These are phyloP conservation scores for Eruca vesicaria DNA, from an alignment of 441 rosid species.

Conservation along the genomic window DNA sequence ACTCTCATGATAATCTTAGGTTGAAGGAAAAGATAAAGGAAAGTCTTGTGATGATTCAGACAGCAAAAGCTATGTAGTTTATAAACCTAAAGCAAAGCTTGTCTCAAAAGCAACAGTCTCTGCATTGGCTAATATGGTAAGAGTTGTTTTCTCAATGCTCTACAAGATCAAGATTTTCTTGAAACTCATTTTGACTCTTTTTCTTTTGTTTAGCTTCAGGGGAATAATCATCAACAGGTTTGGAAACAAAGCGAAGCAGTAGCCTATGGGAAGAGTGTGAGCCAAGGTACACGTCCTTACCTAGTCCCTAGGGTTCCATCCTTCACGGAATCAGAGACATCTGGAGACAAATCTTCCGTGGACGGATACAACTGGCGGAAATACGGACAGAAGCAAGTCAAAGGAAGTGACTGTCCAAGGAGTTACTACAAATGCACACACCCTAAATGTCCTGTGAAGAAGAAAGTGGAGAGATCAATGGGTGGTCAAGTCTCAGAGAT, in stretches of 20 bases:
- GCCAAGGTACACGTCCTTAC: slow-evolving; percentile 40
- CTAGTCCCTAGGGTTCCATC: slow-evolving; percentile 31
- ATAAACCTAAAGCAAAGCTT: slow-evolving; percentile 85
- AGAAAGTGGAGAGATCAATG: slow-evolving; percentile 87
- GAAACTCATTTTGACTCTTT: neutral
- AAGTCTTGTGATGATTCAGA: slow-evolving; percentile 45
- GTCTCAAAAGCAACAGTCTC: slow-evolving; percentile 76
- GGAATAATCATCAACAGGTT: slow-evolving; percentile 41
- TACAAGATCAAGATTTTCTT: neutral
- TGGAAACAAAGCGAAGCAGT: slow-evolving; percentile 36
- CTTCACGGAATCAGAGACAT: slow-evolving; percentile 41
- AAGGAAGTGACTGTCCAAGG: slow-evolving; percentile 93
- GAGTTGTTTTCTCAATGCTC: slow-evolving; percentile 29
- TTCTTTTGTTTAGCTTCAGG: slow-evolving; percentile 39
- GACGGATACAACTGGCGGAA: slow-evolving; percentile 99
- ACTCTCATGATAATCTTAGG: too few species aligned
- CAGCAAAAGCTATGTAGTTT: slow-evolving; percentile 47
- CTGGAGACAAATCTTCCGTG: slow-evolving; percentile 62
- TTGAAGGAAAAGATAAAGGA: slow-evolving; percentile 26
- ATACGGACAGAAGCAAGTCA: slow-evolving; percentile 96
- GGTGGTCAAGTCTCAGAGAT: slow-evolving; percentile 88
- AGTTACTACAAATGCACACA: slow-evolving; percentile 95
- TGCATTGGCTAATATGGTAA: slow-evolving; percentile 76
- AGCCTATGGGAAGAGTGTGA: slow-evolving; percentile 26
- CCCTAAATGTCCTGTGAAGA: slow-evolving; percentile 85